Evolutionary conservation across 106 monocot genomes (phyloP).

Genomic region (Gastrodia elata): DNA sequence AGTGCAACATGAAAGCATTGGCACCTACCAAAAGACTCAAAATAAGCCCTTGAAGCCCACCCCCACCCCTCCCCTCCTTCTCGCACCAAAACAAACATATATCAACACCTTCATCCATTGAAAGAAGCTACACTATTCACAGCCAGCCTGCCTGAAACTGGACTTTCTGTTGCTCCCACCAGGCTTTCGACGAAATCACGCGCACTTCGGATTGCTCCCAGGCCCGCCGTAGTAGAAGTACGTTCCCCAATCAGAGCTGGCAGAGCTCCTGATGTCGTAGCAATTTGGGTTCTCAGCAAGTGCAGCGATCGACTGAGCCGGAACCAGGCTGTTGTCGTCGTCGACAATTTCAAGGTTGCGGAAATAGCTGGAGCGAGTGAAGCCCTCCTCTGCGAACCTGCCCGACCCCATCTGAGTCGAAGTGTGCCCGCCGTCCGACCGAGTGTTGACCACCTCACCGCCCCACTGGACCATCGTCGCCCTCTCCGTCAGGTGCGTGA

Average conservation of each 20-base stretch:
- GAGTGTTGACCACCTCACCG: constrained; percentile 86
- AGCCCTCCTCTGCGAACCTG: constrained; percentile 68
- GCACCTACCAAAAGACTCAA: neutral
- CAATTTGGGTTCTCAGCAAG: constrained; percentile 79
- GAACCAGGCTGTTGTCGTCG: constrained; percentile 71
- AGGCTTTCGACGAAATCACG: constrained; percentile 3
- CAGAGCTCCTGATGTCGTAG: constrained; percentile 70
- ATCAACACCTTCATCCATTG: neutral
- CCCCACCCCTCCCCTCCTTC: too few species aligned
- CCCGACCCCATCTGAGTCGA: constrained; percentile 95
- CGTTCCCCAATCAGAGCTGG: constrained; percentile 60
- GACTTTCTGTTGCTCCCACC: neutral
- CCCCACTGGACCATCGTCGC: constrained; percentile 98
- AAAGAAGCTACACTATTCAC: neutral
- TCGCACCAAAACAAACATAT: constrained; percentile 1
- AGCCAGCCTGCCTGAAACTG: neutral
- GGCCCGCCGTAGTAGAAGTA: constrained; percentile 96
- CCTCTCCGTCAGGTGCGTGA: constrained; percentile 82
- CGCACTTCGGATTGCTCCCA: constrained; percentile 61
- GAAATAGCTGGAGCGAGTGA: constrained; percentile 72
- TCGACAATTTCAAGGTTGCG: constrained; percentile 86
- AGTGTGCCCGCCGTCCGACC: constrained; percentile 55
- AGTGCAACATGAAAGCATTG: neutral
- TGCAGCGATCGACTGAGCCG: constrained; percentile 45
- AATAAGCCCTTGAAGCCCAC: neutral